Evolutionary conservation across 2,329 filamentous ascomycete species (phyloP).

Genomic region (Epichloe uncinata): DNA sequence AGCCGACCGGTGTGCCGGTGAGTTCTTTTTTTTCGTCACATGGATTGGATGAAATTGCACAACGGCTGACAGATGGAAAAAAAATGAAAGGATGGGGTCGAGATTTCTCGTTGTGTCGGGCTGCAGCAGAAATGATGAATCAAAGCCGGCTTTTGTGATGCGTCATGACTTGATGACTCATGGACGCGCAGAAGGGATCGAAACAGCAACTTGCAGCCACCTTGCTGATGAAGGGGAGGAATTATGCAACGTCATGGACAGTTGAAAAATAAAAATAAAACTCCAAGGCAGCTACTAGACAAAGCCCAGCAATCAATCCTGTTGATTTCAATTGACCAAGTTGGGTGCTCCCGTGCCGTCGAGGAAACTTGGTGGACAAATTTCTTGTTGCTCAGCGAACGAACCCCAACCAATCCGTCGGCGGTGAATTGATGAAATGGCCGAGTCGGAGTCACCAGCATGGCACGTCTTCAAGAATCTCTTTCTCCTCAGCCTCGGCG

Average conservation of each 20-base stretch:
- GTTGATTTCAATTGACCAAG: no score
- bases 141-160: background rate
- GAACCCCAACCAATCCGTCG: background rate
- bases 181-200: background rate
- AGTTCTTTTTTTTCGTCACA: conserved; percentile 15
- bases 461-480: conserved; percentile 14
- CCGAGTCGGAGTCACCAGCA: background rate
- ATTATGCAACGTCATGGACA: background rate
- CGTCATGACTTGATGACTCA: background rate
- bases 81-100: conserved; percentile 44
- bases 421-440: background rate
- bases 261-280: background rate
- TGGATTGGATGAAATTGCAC: background rate
- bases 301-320: no score
- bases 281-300: no score
- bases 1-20: conserved; percentile 53
- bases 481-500: conserved; percentile 14
- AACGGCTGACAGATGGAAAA: background rate
- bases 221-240: no score
- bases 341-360: no score
- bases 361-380: no score
- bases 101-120: conserved; percentile 42
- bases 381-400: background rate
- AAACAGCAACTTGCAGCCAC: background rate
- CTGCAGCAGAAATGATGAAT: background rate